Evolutionary conservation across 2,329 filamentous ascomycete species (phyloP).

Genomic region (Colletotrichum salicis): DNA sequence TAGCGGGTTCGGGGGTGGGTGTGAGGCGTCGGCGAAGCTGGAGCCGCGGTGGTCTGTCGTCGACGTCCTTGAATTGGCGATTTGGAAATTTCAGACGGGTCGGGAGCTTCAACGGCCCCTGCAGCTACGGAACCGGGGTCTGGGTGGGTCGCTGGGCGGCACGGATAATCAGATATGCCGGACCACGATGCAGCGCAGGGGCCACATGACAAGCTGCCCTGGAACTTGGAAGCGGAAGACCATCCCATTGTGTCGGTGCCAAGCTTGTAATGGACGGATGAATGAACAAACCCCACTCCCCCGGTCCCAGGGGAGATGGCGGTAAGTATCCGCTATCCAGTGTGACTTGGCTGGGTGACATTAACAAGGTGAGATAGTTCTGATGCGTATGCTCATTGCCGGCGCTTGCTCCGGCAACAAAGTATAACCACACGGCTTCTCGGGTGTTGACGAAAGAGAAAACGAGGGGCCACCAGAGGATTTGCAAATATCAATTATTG

Average conservation of each 20-base stretch:
- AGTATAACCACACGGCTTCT: slow-evolving; percentile 5
- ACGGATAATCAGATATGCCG: slow-evolving; percentile 21
- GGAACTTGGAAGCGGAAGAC: background rate
- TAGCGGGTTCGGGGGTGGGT: background rate
- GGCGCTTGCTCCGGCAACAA: background rate
- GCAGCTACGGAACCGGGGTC: slow-evolving; percentile 9
- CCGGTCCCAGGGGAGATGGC: slow-evolving; percentile 20
- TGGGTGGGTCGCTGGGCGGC: background rate
- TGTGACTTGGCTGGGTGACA: slow-evolving; percentile 2
- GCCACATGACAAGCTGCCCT: background rate
- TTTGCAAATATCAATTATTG: background rate
- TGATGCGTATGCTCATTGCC: background rate
- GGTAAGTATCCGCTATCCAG: slow-evolving; percentile 20
- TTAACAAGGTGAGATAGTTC: background rate
- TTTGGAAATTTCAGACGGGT: slow-evolving; percentile 35
- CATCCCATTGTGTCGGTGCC: slow-evolving; percentile 12
- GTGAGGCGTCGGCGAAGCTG: slow-evolving; percentile 11
- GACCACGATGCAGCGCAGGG: background rate
- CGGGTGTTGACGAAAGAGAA: background rate
- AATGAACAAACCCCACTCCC: slow-evolving; percentile 11
- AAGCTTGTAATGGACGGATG: slow-evolving; percentile 19
- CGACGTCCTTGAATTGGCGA: slow-evolving; percentile 28
- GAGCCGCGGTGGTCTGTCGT: slow-evolving; percentile 27
- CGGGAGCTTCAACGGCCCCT: slow-evolving; percentile 28
- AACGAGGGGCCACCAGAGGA: background rate